Base-by-base conservation (phyloP, 257 asterid species). In the Gynochthodes officinalis region DNA sequence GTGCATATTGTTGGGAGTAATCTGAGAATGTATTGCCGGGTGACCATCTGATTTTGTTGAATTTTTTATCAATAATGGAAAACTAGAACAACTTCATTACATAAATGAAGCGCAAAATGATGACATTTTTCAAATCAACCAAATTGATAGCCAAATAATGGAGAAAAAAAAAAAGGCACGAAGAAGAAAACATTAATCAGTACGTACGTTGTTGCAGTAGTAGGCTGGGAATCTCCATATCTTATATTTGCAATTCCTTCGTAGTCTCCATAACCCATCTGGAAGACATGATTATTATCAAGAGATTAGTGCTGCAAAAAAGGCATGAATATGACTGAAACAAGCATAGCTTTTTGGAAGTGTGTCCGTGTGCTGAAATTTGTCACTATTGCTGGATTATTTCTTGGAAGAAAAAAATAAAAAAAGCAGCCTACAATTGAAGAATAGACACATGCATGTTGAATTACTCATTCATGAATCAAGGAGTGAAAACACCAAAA, bases 181-280 rank as follows among this genome's bases (percentile, higher is more conserved):
- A 42, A 19, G 25, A 70, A 2, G 54, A 48, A 65, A 0, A 16
- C 1, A 39, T 10, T 30, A 42, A 42, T 23, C n/a, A n/a, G n/a
- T n/a, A n/a, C n/a, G 27, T 70, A 89, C 98, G 93, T 88, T 69
- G 87, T 71, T 64, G 77, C 76, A 59, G 77, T 69, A 64, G 60
- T 77, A 40, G 92, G 76, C 46, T 86, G 91, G 54, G 89, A 83
- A 74, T 88, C 96, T 80, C 79, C 91, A 74, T 83, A 84, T 69
- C 87, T 84, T 10, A 84, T 40, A 59, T 86, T 87, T 67, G 75
- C 80, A 67, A 88, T 84, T 64, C 86, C 98, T 55, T 70, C 74
- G 21, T 76, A 28, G 30, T 87, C 96, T 27, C 77, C 86, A 75
- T 83, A 70, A 0, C 85, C 92, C 85, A 88, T 87, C 98, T 92